Evolutionary conservation across 345 rosid genomes (phyloP), one percentile per base, ranked within the genome.

Genomic region (Lepidium didymum): DNA sequence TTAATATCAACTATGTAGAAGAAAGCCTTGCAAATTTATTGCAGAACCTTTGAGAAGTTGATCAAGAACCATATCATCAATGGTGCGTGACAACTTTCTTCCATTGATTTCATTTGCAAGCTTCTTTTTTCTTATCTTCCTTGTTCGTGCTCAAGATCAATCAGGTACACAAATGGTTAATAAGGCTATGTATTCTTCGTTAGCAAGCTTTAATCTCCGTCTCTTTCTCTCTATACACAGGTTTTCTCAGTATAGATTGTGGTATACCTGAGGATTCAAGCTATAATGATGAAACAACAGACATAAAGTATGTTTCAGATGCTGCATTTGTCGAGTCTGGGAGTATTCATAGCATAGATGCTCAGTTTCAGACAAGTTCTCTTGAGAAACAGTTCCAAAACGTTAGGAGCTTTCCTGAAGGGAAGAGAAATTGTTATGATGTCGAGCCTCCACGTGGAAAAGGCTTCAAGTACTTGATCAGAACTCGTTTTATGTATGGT

Each of bases 401-500:
- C 62, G 33, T 82, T 19, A 64, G 83, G 66, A 77, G 81, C 43
- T 82, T 82, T 25, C 76, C 80, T 21, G 64, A 77, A 23, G 80
- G 80, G 9, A 64, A 19, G 36, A 29, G 77, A 52, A 82, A 82
- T 47, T 82, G 83, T 47, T 82, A 71, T 64, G 73, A 18, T 8
- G 41, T 75, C 0, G 53, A 52, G 53, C 77, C 70, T 12, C 74
- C 55, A 0, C 74, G 13, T 0, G 75, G 60, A 36, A 72, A 35
- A 53, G 79, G 70, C 2, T 37, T 43, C 31, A 76, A 58, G 25
- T 86, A 86, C 58, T 29, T 86, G 63, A 72, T 88, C 47, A 74
- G 91, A 67, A 75, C 86, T 0, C 56, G 58, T 11, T 86, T 81
- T 67, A 47, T 75, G 76, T 81, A 88, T 7, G 89, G 86, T 19